Percentiles rank a stretch among this genome's conserved stretches.
Conservation (phyloP, 306 rosid genomes). For the Ormosia emarginata region DNA sequence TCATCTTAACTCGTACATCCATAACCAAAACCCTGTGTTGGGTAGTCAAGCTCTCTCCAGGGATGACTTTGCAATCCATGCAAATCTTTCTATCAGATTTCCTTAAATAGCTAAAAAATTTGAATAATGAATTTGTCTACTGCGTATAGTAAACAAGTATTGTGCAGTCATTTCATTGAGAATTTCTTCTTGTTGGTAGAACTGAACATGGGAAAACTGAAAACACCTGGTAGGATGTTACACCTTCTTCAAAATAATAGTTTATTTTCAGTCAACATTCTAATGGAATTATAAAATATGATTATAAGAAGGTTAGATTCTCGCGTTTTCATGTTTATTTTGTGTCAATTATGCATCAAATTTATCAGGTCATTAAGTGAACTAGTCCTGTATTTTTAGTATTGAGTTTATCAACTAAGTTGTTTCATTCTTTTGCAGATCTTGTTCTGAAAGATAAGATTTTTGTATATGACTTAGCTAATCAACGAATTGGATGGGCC, state of each 20-base stretch:
- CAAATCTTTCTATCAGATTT: too few species aligned
- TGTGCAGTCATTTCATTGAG: neutral
- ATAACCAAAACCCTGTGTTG: too few species aligned
- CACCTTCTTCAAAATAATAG: neutral
- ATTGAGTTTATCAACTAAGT: neutral
- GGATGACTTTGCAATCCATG: too few species aligned
- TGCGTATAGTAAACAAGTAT: neutral
- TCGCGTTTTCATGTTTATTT: conserved; percentile 1
- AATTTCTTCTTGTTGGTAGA: neutral
- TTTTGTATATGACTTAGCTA: conserved; percentile 80
- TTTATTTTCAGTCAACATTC: neutral
- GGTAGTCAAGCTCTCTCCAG: too few species aligned
- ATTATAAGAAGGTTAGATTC: neutral
- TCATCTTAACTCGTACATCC: too few species aligned
- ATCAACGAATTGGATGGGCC: conserved; percentile 81
- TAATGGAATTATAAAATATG: neutral
- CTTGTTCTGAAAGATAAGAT: conserved; percentile 91
- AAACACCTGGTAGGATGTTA: neutral
- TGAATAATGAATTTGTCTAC: neutral
- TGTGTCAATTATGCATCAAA: neutral
- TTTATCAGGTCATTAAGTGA: neutral
- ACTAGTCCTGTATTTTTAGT: neutral
- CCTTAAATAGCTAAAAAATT: neutral
- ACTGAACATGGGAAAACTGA: neutral
- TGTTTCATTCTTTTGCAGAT: conserved; percentile 56